Evolutionary conservation across 176 grass and related monocot genomes (phyloP).

Genomic region (Cenchrus fungigraminus): DNA sequence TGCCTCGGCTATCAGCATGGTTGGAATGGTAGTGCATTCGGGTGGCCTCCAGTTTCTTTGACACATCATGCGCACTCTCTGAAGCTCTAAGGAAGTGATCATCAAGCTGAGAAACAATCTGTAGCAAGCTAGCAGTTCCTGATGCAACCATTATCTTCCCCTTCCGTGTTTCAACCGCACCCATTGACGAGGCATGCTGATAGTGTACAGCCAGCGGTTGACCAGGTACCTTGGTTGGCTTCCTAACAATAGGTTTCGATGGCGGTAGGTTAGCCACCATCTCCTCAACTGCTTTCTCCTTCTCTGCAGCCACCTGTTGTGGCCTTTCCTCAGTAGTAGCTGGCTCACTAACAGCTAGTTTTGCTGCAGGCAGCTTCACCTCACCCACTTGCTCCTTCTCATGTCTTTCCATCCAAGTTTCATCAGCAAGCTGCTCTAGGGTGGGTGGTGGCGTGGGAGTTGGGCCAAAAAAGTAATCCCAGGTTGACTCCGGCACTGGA

Average conservation of each 20-base stretch:
- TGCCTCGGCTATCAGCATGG: slow-evolving; percentile 88
- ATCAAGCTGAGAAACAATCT: slow-evolving; percentile 69
- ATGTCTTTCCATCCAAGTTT: slow-evolving; percentile 52
- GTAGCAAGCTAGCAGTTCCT: slow-evolving; percentile 52
- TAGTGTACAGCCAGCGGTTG: slow-evolving; percentile 45
- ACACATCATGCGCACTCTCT: slow-evolving; percentile 81
- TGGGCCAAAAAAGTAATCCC: slow-evolving; percentile 65
- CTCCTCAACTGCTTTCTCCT: slow-evolving; percentile 42
- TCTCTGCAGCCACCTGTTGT: slow-evolving; percentile 24
- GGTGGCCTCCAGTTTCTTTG: slow-evolving; percentile 89
- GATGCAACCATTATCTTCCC: slow-evolving; percentile 52
- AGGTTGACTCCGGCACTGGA: slow-evolving; percentile 42
- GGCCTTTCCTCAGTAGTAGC: slow-evolving; percentile 37
- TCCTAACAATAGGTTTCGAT: slow-evolving; percentile 51
- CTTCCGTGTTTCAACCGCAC: slow-evolving; percentile 39
- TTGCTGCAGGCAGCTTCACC: slow-evolving; percentile 27
- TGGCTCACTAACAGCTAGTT: slow-evolving; percentile 8
- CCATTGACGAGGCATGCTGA: slow-evolving; percentile 54
- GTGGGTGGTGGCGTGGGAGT: slow-evolving; percentile 62
- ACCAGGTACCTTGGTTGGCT: slow-evolving; percentile 44
- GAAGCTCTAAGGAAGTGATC: slow-evolving; percentile 82
- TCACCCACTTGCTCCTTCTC: slow-evolving; percentile 39
- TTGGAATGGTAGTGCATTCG: slow-evolving; percentile 98
- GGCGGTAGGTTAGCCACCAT: slow-evolving; percentile 39
- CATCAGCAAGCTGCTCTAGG: slow-evolving; percentile 63